Base-by-base conservation (phyloP, 768 basidiomycete species). In the Macrolepiota dolichaula region DNA sequence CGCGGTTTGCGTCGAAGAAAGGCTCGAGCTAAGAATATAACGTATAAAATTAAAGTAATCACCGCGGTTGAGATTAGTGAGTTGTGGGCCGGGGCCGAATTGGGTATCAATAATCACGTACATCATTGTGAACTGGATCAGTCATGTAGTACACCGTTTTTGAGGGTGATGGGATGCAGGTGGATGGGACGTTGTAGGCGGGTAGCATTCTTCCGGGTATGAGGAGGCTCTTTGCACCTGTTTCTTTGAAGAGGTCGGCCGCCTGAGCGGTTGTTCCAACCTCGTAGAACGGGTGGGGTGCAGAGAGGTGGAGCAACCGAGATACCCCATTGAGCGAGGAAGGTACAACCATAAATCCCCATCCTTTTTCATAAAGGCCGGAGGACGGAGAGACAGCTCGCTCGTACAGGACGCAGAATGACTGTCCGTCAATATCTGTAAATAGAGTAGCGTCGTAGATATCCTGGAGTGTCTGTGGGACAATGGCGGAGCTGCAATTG, bases 91-190 rank as follows among this genome's bases (percentile, higher is more conserved):
- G 36, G 24, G 29, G 35, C 32, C 32, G 6, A 32, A 25, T 17
- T 24, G 25, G n/a, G n/a, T n/a, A 9, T 10, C 46, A 58, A 2
- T n/a, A 3, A 10, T 27, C 2, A 67, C 71, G 44, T 65, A 79
- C 80, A 22, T 72, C 71, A 56, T 80, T 79, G 66, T 83, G 82
- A 1, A 78, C 70, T 35, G 81, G 76, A 65, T 82, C 82, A 0
- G 82, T 83, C 59, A 67, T 73, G 51, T 75, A 79, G 65, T 79
- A 80, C 4, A 63, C 61, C 10, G 70, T 65, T 19, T 54, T 58
- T 1, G 63, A 62, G 9, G 64, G 53, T 1, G 72, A 64, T 1
- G 40, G 17, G 46, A 77, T 64, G 52, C 81, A 83, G 1, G 65
- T 62, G 1, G 78, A 76, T 3, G 67, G 59, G 25, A 63, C 60